Base-by-base conservation (phyloP, 192 early-diverging fungal species). In the Mortierella antarctica region DNA sequence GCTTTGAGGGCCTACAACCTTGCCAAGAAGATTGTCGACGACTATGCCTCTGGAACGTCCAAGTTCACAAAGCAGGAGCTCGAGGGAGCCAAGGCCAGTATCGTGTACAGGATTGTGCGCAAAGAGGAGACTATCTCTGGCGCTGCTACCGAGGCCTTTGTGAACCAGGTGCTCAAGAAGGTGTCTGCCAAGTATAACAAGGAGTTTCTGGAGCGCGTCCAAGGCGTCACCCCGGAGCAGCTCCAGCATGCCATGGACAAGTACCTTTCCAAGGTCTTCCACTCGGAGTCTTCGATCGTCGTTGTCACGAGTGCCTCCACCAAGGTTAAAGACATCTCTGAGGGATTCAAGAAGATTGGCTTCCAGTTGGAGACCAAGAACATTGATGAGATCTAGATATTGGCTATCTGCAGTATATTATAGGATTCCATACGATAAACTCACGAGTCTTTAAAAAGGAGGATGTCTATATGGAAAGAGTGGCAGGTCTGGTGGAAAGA, bases 11-110 rank as follows among this genome's bases (percentile, higher is more conserved):
- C 87, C 6, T 90, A 74, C 73, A 84, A 86, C 31, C 83, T 87
- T 54, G 89, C 87, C 14, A 80, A 69, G 66, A 74, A 85, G 57
- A 83, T 87, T 20, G 74, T 90, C 42, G 70, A 83, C 44, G 83
- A 88, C 60, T 80, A 88, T 58, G 79, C 83, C 17, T 71, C 77
- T 47, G 82, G 84, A 42, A 82, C 84, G 73, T 73, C 84, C 62
- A 76, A 79, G 8, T 87, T 88, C 68, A 83, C 85, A 15, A 70
- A 72, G 20, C 71, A 85, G 60, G 74, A 73, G 20, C 57, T 90
- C 31, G 89, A 88, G 52, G 89, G 87, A 62, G 89, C 89, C 31
- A 88, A 88, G 78, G 88, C 87, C 67, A 83, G 86, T 23, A 86
- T 90, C 11, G 88, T 90, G 54, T 88, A 85, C 60, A 71, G 82